A percentile compares a stretch with the other conserved stretches of the same genome.
Evolutionary conservation across 1,139 yeast genomes (phyloP).

Genomic region (Candida freyschussii): DNA sequence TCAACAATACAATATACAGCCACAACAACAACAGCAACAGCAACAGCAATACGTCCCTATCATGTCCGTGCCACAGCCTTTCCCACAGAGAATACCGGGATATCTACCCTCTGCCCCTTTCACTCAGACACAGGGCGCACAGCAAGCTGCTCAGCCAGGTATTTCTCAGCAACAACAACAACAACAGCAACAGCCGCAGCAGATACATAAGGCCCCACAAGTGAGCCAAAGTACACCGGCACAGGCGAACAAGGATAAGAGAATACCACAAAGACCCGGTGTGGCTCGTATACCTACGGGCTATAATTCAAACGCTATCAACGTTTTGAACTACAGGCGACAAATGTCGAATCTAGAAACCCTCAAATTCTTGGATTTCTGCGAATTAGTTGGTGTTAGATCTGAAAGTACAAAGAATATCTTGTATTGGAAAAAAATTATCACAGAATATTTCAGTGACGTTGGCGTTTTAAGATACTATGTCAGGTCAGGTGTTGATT

Average conservation of each 20-base stretch:
- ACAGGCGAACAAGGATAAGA: neutral
- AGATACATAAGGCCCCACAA: too few relatives aligned
- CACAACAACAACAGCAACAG: constrained; percentile 6
- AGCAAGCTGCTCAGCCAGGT: too few relatives aligned
- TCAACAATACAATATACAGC: constrained; percentile 1
- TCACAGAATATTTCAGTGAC: constrained; percentile 46
- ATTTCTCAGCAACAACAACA: constrained; percentile 7
- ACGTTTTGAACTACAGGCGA: constrained; percentile 21
- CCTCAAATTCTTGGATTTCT: constrained; percentile 33
- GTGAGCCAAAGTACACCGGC: neutral
- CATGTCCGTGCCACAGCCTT: constrained; percentile 3
- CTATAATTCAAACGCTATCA: constrained; percentile 5
- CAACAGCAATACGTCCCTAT: constrained; percentile 8
- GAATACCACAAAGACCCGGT: neutral
- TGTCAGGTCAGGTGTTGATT: constrained; percentile 40
- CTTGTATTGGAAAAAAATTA: constrained; percentile 43
- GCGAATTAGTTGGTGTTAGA: constrained; percentile 35
- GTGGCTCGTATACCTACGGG: constrained; percentile 5
- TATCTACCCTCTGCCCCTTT: too few relatives aligned
- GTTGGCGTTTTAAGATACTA: constrained; percentile 41
- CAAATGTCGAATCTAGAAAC: constrained; percentile 31
- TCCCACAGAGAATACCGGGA: too few relatives aligned
- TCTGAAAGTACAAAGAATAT: constrained; percentile 36
- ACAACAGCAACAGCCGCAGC: neutral
- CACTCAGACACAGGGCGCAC: constrained; percentile 2